Evolutionary conservation across 148 eudicot species (phyloP).

Genomic region (Spergularia bocconei): DNA sequence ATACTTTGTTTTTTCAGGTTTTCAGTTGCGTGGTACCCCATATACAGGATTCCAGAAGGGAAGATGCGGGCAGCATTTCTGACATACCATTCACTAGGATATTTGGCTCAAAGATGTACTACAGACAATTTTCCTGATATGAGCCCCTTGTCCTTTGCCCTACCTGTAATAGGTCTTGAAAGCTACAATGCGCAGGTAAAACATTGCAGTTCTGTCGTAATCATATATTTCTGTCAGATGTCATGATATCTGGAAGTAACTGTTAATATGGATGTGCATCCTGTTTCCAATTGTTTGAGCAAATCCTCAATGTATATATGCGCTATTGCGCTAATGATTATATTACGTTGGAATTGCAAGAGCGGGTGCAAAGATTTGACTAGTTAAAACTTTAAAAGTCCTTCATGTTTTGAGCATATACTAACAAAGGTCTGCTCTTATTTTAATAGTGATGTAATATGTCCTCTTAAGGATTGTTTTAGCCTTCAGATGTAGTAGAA

Average conservation of each 20-base stretch:
- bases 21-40: constrained; percentile 65
- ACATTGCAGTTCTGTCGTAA: not conserved
- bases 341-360: no score
- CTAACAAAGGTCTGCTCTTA: no score
- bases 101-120: constrained; percentile 29
- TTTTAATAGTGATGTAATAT: not conserved
- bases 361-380: no score
- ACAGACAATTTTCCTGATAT: constrained; percentile 15
- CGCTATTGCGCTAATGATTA: no score
- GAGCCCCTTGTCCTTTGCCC: constrained; percentile 25
- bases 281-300: not conserved
- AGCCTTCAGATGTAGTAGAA: not conserved
- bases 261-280: not conserved
- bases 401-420: no score
- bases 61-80: constrained; percentile 53
- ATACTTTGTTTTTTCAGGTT: constrained; percentile 33
- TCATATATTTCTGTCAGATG: not conserved
- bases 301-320: no score
- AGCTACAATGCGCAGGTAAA: constrained; percentile 55
- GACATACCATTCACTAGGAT: constrained; percentile 58
- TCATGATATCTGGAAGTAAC: not conserved
- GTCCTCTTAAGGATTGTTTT: not conserved
- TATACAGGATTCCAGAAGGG: constrained; percentile 56
- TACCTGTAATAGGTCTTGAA: constrained; percentile 52
- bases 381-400: no score